These are phyloP conservation scores for Xylaria grammica DNA, from an alignment of 495 filamentous ascomycete genomes.

Conservation along the genomic window DNA sequence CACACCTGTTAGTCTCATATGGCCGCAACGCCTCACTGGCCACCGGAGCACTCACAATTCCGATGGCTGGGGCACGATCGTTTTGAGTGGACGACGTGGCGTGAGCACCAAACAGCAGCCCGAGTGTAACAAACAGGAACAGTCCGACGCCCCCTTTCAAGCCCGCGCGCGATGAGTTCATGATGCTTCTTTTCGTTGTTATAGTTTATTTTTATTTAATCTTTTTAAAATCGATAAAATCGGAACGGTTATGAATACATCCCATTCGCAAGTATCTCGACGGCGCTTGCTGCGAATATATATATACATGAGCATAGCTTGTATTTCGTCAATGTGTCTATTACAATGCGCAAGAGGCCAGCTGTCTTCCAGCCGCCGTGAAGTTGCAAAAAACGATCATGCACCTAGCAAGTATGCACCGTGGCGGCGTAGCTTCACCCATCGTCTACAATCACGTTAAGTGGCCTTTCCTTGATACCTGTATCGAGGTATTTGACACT, in stretches of 20 bases:
- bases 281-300: background rate
- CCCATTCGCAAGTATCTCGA: background rate
- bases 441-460: too few species aligned
- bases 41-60: slow-evolving; percentile 2
- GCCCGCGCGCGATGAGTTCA: background rate
- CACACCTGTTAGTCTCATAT: background rate
- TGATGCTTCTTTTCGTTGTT: background rate
- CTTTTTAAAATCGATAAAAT: background rate
- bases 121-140: background rate
- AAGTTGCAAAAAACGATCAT: too few species aligned
- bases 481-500: too few species aligned
- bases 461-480: too few species aligned
- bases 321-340: background rate
- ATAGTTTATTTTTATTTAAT: background rate
- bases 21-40: background rate
- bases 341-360: background rate
- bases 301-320: background rate
- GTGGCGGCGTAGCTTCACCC: background rate
- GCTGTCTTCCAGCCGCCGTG: background rate
- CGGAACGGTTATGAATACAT: background rate
- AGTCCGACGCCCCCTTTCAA: background rate
- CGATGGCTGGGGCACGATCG: background rate
- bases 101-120: background rate
- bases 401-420: background rate
- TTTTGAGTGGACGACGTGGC: background rate